phyloP scores from a whole-genome alignment of 345 rosid genomes.

The Pugionium cornutum region DNA sequence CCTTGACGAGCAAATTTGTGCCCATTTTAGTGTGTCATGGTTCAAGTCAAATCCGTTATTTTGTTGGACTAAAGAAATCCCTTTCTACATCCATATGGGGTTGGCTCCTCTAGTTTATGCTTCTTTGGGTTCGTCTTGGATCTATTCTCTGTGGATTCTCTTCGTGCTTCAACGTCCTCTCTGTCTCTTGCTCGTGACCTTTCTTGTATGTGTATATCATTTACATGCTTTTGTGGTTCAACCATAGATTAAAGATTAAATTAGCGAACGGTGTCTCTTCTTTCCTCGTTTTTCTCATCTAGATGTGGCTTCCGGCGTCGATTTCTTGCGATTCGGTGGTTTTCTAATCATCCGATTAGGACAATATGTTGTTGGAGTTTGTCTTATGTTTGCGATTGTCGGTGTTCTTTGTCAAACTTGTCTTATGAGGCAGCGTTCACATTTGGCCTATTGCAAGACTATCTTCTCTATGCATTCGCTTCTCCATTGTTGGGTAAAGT shows the following conservation, averaged over 20 bases:
- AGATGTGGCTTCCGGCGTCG: too few species aligned
- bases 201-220: neutral
- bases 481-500: constrained; percentile 80
- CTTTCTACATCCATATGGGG: neutral
- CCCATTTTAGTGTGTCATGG: constrained; percentile 23
- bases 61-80: constrained; percentile 1
- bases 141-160: constrained; percentile 17
- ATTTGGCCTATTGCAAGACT: too few species aligned
- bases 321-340: too few species aligned
- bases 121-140: neutral
- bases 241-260: neutral
- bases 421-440: too few species aligned
- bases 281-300: too few species aligned
- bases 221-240: constrained; percentile 6
- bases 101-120: constrained; percentile 22
- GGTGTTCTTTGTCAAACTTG: too few species aligned
- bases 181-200: constrained; percentile 5
- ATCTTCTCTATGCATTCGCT: neutral
- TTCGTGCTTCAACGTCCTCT: constrained; percentile 11
- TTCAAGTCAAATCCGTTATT: constrained; percentile 4
- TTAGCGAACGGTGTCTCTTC: too few species aligned
- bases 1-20: constrained; percentile 4
- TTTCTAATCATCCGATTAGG: too few species aligned
- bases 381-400: too few species aligned
- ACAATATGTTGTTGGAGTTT: too few species aligned